Evolutionary conservation across 2,329 filamentous ascomycete species (phyloP).

Genomic region (Cercospora zeae-maydis): DNA sequence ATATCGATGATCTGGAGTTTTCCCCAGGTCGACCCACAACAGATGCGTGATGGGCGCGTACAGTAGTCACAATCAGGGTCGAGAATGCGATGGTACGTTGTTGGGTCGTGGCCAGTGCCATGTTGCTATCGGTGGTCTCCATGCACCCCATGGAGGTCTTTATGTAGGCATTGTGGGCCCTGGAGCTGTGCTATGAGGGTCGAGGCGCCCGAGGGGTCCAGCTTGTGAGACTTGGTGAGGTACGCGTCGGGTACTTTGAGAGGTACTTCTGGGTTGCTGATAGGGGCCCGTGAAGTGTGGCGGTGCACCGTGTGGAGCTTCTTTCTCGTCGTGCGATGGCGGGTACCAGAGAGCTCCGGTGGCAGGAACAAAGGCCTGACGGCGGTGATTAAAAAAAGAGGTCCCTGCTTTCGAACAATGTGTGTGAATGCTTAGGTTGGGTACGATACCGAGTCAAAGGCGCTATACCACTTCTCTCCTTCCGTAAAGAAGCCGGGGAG

Average conservation of each 20-base stretch:
- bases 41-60: background rate
- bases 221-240: constrained; percentile 3
- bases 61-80: background rate
- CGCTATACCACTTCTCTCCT: background rate
- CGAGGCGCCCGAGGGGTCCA: constrained; percentile 13
- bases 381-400: too few species aligned
- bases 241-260: constrained; percentile 23
- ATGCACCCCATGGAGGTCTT: constrained; percentile 20
- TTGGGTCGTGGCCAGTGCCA: background rate
- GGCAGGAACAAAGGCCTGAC: background rate
- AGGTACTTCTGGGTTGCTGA: constrained; percentile 21
- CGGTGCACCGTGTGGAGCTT: constrained; percentile 14
- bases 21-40: constrained; percentile 1
- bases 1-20: constrained; percentile 3
- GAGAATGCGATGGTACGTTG: background rate
- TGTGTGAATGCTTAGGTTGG: background rate
- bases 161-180: constrained; percentile 24
- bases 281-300: constrained; percentile 12
- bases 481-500: background rate
- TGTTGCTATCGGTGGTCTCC: background rate
- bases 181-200: constrained; percentile 14
- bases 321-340: background rate
- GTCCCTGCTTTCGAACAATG: background rate
- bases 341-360: background rate
- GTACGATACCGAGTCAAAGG: background rate